Evolutionary conservation across 2,329 filamentous ascomycete species (phyloP).

Genomic region (Ramichloridium luteum): DNA sequence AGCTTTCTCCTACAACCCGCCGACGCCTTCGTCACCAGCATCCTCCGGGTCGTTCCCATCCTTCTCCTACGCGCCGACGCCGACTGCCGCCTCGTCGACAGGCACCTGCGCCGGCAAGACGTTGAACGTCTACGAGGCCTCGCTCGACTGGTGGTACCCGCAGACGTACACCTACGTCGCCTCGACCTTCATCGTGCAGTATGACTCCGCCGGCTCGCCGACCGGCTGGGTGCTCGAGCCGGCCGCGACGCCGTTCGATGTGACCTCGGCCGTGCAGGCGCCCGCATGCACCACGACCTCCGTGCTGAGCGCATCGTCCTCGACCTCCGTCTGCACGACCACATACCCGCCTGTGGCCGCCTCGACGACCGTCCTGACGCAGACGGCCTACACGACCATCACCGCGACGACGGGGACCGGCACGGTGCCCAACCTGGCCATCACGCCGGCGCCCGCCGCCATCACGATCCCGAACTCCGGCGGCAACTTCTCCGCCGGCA

Average conservation of each 20-base stretch:
- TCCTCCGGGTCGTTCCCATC: slow-evolving; percentile 5
- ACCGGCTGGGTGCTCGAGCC: slow-evolving; percentile 23
- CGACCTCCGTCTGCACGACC: slow-evolving; percentile 14
- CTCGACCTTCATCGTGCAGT: slow-evolving; percentile 22
- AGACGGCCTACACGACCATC: slow-evolving; percentile 18
- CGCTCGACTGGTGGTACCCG: slow-evolving; percentile 26
- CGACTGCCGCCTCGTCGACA: no score
- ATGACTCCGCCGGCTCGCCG: slow-evolving; percentile 15
- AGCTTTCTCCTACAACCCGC: not conserved
- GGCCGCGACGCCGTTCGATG: slow-evolving; percentile 22
- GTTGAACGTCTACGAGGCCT: slow-evolving; percentile 24
- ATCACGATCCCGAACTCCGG: slow-evolving; percentile 15
- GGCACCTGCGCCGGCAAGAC: slow-evolving; percentile 20
- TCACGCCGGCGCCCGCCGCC: slow-evolving; percentile 19
- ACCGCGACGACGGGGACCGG: slow-evolving; percentile 19
- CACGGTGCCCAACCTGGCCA: slow-evolving; percentile 19
- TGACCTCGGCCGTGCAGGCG: slow-evolving; percentile 19
- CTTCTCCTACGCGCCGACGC: no score
- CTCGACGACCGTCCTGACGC: slow-evolving; percentile 20
- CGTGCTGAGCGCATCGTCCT: slow-evolving; percentile 8
- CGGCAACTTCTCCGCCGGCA: slow-evolving; percentile 17
- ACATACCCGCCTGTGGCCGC: slow-evolving; percentile 22
- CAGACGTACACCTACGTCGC: slow-evolving; percentile 22
- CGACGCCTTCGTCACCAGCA: slow-evolving; percentile 4
- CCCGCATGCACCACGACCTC: slow-evolving; percentile 14